A percentile compares a stretch with the other conserved stretches of the same genome.
Evolutionary conservation across 495 filamentous ascomycete species (phyloP).

Genomic region (Neurospora sp.): DNA sequence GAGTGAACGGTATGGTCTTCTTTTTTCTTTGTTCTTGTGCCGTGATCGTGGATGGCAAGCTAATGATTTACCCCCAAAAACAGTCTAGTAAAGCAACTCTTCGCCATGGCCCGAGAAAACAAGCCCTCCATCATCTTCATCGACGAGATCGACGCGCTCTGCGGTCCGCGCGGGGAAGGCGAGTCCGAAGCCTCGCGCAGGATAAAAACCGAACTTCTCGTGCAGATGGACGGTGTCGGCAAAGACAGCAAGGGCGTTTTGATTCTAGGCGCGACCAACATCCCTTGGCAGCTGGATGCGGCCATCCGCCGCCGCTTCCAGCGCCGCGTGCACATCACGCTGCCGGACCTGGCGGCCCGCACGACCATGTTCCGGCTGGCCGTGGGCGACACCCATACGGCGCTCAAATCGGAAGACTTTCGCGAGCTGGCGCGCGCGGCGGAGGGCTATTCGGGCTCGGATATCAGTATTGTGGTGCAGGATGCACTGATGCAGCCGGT

Average conservation of each 20-base stretch:
- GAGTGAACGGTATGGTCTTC: constrained; percentile 69
- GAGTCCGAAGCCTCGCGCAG: constrained; percentile 94
- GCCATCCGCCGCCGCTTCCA: constrained; percentile 97
- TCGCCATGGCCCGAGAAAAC: constrained; percentile 97
- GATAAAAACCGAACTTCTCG: constrained; percentile 97
- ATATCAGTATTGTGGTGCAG: constrained; percentile 94
- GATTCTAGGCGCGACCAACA: constrained; percentile 95
- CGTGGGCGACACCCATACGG: constrained; percentile 82
- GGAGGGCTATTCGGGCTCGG: constrained; percentile 90
- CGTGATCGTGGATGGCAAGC: not conserved
- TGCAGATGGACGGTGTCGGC: constrained; percentile 99
- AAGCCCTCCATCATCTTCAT: constrained; percentile 99
- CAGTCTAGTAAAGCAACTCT: constrained; percentile 93
- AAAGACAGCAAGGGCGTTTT: constrained; percentile 88
- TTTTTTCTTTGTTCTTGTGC: not conserved
- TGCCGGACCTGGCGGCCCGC: constrained; percentile 79
- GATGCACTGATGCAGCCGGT: constrained; percentile 98
- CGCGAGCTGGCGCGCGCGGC: constrained; percentile 66
- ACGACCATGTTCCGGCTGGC: constrained; percentile 97
- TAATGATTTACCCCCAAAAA: not conserved
- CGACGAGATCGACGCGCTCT: constrained; percentile 96
- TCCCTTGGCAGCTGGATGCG: constrained; percentile 98
- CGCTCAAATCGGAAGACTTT: constrained; percentile 69
- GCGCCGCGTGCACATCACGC: constrained; percentile 83
- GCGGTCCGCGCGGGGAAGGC: constrained; percentile 91